A percentile compares a stretch with the other conserved stretches of the same genome.
phyloP scores from a whole-genome alignment of 805 yeast species.

The Martiniozyma abietophila region DNA sequence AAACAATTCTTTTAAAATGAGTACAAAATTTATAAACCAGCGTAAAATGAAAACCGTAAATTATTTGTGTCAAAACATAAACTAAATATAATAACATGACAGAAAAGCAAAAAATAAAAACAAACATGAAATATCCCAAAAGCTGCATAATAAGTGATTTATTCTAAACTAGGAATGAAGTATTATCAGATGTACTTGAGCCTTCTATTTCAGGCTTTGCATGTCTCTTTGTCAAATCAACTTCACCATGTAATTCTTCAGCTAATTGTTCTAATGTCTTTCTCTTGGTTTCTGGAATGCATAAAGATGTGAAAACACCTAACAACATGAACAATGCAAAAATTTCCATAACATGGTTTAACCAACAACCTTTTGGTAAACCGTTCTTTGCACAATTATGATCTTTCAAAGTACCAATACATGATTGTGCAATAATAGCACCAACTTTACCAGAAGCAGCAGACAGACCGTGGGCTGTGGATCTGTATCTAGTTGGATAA shows the following conservation, averaged over 20 bases:
- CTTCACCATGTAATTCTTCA: conserved; percentile 77
- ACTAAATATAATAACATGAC: too few species aligned
- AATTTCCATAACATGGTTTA: conserved; percentile 89
- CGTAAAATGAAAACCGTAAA: too few species aligned
- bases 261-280: conserved; percentile 77
- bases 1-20: too few species aligned
- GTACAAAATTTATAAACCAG: too few species aligned
- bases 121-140: too few species aligned
- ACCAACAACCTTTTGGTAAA: conserved; percentile 55
- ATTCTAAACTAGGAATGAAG: too few species aligned
- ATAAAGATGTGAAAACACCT: conserved; percentile 56
- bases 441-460: conserved; percentile 91
- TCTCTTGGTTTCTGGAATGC: conserved; percentile 88
- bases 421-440: conserved; percentile 86
- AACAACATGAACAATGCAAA: conserved; percentile 85
- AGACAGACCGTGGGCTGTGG: conserved; percentile 90
- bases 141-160: too few species aligned
- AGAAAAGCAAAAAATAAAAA: too few species aligned
- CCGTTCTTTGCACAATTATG: conserved; percentile 60
- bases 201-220: too few species aligned
- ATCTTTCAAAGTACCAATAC: conserved; percentile 73
- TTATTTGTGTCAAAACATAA: too few species aligned
- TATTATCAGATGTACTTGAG: too few species aligned
- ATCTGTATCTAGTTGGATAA: conserved; percentile 92
- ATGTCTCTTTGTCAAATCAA: conserved; percentile 29